Evolutionary conservation across 208 protist species (phyloP).

Genomic region (Trypanosomatidae sp.): DNA sequence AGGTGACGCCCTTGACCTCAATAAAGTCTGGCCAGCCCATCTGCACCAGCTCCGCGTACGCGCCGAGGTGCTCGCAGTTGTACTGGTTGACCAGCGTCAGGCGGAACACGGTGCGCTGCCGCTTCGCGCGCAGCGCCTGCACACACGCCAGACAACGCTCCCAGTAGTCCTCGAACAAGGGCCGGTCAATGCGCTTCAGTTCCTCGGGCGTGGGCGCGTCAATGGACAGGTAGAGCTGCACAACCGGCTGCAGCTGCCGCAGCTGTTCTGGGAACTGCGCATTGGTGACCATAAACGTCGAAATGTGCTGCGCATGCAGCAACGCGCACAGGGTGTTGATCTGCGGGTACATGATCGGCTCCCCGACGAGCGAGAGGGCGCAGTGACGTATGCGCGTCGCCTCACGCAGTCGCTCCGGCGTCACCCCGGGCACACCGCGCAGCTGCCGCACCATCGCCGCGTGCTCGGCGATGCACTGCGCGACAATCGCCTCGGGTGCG

Average conservation of each 20-base stretch:
- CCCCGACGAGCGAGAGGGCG: constrained; percentile 92
- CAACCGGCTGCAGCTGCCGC: constrained; percentile 63
- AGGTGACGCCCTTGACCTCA: constrained; percentile 93
- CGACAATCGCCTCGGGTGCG: constrained; percentile 66
- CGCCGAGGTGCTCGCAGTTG: constrained; percentile 66
- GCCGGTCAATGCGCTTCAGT: constrained; percentile 86
- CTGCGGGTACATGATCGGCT: constrained; percentile 94
- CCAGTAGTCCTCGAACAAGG: constrained; percentile 94
- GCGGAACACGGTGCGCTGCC: constrained; percentile 93
- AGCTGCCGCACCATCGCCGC: constrained; percentile 81
- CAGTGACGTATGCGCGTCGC: constrained; percentile 83
- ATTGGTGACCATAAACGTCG: constrained; percentile 93
- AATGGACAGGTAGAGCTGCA: constrained; percentile 92
- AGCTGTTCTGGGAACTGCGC: constrained; percentile 87
- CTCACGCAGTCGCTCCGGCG: constrained; percentile 64
- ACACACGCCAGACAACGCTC: constrained; percentile 88
- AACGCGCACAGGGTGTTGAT: constrained; percentile 87
- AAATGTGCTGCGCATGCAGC: constrained; percentile 81
- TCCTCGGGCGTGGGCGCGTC: constrained; percentile 86
- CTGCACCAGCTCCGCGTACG: constrained; percentile 81
- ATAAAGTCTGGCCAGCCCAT: constrained; percentile 91
- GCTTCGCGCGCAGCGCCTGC: constrained; percentile 63
- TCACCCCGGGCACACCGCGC: constrained; percentile 88
- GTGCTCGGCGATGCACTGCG: constrained; percentile 62
- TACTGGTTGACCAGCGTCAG: constrained; percentile 93